Evolutionary conservation across 768 basidiomycete genomes (phyloP), one percentile per base, ranked within the genome.

Genomic region (Leccinum broughii): DNA sequence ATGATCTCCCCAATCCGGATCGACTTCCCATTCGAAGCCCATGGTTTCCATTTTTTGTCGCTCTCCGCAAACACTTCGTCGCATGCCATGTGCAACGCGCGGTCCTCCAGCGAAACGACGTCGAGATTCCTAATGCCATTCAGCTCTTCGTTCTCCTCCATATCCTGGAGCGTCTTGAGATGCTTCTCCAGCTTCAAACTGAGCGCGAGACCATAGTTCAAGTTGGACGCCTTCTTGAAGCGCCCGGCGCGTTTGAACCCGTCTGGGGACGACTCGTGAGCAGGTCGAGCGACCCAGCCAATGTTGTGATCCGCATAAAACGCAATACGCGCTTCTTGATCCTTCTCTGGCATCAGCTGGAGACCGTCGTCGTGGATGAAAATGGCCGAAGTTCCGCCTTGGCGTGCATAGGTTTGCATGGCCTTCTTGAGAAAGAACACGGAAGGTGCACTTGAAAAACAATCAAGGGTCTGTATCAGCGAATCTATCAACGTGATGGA

Each of bases 161-260:
- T 58, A 64, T 78, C 75, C 14, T 70, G 65, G n/a, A 80, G 65
- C 1, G 64, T 70, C 51, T 74, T 74, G 67, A 82, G 76, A 51
- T 76, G 66, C 8, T 54, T 58, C 51, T 74, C 74, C 37, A 74
- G 57, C 17, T 74, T 72, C 54, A 80, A 60, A 14, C 78, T 78
- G 14, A 83, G 66, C 17, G 70, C 74, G 10, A 83, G 77, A 7
- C 84, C 92, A 61, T 89, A 94, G 72, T 95, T 96, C 84, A 95
- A 84, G 73, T 96, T 96, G 30, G 86, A 88, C 2, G 93, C 93
- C 72, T 96, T 96, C 80, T 96, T 96, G 84, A 96, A 96, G 10
- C 93, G 82, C 8, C 94, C 93, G 0, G 89, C 72, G 32, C 78
- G 75, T n/a, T 73, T 76, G 58, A 74, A 74, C 5, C 69, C 74